These are phyloP conservation scores for Cercophora sp. DNA, from an alignment of 495 filamentous ascomycete species.

Conservation along the genomic window DNA sequence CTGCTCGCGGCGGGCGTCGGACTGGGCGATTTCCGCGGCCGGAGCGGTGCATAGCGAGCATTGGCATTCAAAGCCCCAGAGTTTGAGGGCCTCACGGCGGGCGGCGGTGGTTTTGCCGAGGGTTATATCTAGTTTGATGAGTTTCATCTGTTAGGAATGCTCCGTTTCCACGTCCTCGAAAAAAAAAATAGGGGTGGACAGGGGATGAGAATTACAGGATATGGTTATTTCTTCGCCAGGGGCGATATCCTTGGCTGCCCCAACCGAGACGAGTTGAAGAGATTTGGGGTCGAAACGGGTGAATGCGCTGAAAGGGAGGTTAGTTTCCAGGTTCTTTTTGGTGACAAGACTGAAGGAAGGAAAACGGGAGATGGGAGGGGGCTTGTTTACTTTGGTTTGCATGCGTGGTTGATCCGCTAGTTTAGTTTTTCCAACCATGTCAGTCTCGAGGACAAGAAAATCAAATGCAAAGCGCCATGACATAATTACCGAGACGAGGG, in stretches of 20 bases:
- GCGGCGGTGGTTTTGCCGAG: slow-evolving; percentile 28
- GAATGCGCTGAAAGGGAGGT: slow-evolving; percentile 25
- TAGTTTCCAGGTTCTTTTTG: neutral
- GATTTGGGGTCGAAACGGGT: slow-evolving; percentile 32
- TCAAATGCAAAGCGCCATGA: too few relatives aligned
- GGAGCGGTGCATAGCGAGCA: slow-evolving; percentile 36
- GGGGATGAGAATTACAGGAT: slow-evolving; percentile 27
- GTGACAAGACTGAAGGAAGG: neutral
- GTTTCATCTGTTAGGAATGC: neutral
- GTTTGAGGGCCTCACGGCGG: slow-evolving; percentile 24
- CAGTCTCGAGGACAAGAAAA: neutral
- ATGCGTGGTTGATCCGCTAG: slow-evolving; percentile 41
- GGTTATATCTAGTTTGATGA: slow-evolving; percentile 22
- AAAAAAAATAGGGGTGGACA: neutral
- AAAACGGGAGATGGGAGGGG: neutral
- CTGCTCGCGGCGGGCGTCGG: slow-evolving; percentile 31
- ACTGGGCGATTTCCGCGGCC: slow-evolving; percentile 23
- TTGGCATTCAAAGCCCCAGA: slow-evolving; percentile 37
- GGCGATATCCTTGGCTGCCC: slow-evolving; percentile 30
- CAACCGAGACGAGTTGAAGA: slow-evolving; percentile 28
- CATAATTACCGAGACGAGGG: slow-evolving; percentile 31
- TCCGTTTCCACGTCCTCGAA: too few relatives aligned
- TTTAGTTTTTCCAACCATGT: neutral
- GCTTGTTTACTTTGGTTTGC: slow-evolving; percentile 35
- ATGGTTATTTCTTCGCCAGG: slow-evolving; percentile 41